phyloP scores from a whole-genome alignment of 1,284 basidiomycete genomes.

The Heterobasidion annosum region DNA sequence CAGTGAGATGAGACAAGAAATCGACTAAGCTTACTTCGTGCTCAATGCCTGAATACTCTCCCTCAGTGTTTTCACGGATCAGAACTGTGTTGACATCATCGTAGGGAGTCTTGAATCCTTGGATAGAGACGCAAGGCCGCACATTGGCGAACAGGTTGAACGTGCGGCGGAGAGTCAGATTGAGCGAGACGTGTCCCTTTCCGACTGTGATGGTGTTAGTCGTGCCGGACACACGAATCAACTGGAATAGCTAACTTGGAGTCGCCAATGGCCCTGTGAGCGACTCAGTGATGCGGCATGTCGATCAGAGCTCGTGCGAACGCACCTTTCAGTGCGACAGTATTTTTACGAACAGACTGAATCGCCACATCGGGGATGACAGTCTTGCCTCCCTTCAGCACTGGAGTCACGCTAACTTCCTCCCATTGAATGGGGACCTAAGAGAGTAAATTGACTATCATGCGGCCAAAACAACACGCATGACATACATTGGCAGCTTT shows the following conservation, averaged over 20 bases:
- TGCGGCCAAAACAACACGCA: conserved; percentile 5
- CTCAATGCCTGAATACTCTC: conserved; percentile 99
- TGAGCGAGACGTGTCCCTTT: conserved; percentile 98
- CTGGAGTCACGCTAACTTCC: conserved; percentile 94
- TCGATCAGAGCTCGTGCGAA: conserved; percentile 6
- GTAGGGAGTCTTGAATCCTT: conserved; percentile 97
- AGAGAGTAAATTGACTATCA: neutral
- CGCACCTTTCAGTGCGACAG: conserved; percentile 92
- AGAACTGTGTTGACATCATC: conserved; percentile 97
- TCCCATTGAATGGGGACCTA: conserved; percentile 98
- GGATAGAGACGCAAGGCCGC: conserved; percentile 91
- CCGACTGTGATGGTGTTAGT: conserved; percentile 55
- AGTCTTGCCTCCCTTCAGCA: conserved; percentile 92
- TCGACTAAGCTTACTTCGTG: conserved; percentile 62
- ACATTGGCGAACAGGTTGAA: conserved; percentile 99
- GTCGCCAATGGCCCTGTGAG: conserved; percentile 83
- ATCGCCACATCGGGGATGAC: conserved; percentile 94
- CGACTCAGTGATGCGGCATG: conserved; percentile 6
- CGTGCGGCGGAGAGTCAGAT: conserved; percentile 92
- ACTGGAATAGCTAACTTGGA: conserved; percentile 55
- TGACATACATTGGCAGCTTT: conserved; percentile 65
- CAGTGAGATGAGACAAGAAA: neutral
- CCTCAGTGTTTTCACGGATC: conserved; percentile 99
- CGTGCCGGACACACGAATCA: neutral
- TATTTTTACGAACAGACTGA: conserved; percentile 91